Conservation (phyloP, 768 basidiomycete species). For the Scleroderma bovista region DNA sequence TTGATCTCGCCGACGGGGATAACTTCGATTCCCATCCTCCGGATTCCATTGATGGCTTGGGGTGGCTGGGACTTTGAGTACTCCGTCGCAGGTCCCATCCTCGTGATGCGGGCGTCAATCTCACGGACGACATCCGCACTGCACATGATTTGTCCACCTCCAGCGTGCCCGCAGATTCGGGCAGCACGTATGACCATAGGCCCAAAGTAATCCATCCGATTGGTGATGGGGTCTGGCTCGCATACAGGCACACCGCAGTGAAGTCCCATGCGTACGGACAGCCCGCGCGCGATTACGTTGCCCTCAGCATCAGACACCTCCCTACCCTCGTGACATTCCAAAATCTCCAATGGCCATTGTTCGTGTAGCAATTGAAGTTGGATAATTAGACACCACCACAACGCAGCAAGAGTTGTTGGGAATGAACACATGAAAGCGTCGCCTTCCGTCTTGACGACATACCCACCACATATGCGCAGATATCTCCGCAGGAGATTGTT, state of each 20-base stretch:
- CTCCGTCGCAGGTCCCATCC: slow-evolving; percentile 52
- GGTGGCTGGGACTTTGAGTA: slow-evolving; percentile 51
- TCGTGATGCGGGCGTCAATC: slow-evolving; percentile 56
- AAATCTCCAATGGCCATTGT: slow-evolving; percentile 88
- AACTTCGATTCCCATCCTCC: slow-evolving; percentile 62
- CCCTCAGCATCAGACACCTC: slow-evolving; percentile 64
- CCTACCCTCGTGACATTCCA: slow-evolving; percentile 89
- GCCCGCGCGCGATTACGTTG: slow-evolving; percentile 71
- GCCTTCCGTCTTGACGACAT: slow-evolving; percentile 99
- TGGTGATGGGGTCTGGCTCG: slow-evolving; percentile 85
- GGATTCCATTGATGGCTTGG: slow-evolving; percentile 70
- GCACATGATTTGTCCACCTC: slow-evolving; percentile 92
- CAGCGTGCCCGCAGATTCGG: slow-evolving; percentile 74
- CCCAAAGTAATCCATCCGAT: slow-evolving; percentile 97
- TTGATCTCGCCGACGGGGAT: slow-evolving; percentile 83
- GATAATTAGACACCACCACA: slow-evolving; percentile 87
- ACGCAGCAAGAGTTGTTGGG: slow-evolving; percentile 76
- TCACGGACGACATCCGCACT: slow-evolving; percentile 84
- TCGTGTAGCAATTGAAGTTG: slow-evolving; percentile 78
- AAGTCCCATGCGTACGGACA: slow-evolving; percentile 96
- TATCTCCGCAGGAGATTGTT: slow-evolving; percentile 81
- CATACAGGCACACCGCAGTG: slow-evolving; percentile 89
- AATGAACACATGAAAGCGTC: slow-evolving; percentile 99
- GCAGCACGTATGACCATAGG: slow-evolving; percentile 94
- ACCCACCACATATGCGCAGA: slow-evolving; percentile 87